A percentile compares a stretch with the other conserved stretches of the same genome.
Evolutionary conservation across 2,329 filamentous ascomycete genomes (phyloP).

Genomic region (Phoma sp.): DNA sequence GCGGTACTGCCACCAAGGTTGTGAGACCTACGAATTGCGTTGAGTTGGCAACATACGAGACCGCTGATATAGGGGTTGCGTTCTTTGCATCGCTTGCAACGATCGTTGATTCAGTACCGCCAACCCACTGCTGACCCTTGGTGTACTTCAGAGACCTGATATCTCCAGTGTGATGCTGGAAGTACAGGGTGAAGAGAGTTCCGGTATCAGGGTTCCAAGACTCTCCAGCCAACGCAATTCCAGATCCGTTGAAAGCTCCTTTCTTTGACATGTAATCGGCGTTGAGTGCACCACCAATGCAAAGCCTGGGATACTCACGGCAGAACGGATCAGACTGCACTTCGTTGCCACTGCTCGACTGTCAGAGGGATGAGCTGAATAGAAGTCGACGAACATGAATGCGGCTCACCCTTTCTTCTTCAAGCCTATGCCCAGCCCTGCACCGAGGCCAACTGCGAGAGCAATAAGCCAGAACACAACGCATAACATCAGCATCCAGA

Average conservation of each 20-base stretch:
- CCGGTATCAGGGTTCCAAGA: slow-evolving; percentile 49
- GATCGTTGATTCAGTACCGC: slow-evolving; percentile 47
- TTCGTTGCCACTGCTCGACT: slow-evolving; percentile 1
- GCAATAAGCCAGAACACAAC: slow-evolving; percentile 40
- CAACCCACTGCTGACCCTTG: slow-evolving; percentile 46
- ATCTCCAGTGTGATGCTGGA: slow-evolving; percentile 53
- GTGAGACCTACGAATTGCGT: slow-evolving; percentile 44
- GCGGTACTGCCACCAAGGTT: too few relatives aligned
- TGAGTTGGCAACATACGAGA: slow-evolving; percentile 50
- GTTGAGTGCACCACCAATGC: slow-evolving; percentile 50
- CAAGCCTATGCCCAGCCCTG: slow-evolving; percentile 42
- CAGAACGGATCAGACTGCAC: slow-evolving; percentile 31
- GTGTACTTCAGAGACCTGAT: slow-evolving; percentile 51
- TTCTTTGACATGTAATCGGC: slow-evolving; percentile 48
- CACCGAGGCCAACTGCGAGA: slow-evolving; percentile 47
- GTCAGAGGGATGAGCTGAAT: not conserved
- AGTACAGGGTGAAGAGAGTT: slow-evolving; percentile 53
- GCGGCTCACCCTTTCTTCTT: slow-evolving; percentile 35
- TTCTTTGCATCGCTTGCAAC: slow-evolving; percentile 54
- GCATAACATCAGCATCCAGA: slow-evolving; percentile 30
- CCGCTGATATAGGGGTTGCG: slow-evolving; percentile 52
- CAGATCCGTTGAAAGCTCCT: slow-evolving; percentile 57
- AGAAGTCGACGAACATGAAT: not conserved
- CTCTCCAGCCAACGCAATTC: slow-evolving; percentile 54
- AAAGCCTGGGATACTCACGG: slow-evolving; percentile 34